Conservation (phyloP, 768 basidiomycete genomes). For the Termitomyces sp. region DNA sequence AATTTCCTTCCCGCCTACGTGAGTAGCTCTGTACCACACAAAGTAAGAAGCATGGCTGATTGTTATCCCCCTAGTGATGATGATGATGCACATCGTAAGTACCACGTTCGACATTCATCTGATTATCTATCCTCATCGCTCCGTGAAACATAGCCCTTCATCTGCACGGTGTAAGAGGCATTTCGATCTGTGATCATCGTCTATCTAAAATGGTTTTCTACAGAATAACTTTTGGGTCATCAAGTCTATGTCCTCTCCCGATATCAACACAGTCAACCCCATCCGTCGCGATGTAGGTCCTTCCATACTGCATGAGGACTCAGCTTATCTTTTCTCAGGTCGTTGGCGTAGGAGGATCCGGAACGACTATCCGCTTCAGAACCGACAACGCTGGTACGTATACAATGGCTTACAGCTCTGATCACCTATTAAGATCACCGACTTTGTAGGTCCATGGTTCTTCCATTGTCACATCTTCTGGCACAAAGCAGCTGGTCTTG, state of each 20-base stretch:
- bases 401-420: background rate
- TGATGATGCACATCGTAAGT: slow-evolving; percentile 25
- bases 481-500: slow-evolving; percentile 37
- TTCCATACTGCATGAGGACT: background rate
- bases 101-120: background rate
- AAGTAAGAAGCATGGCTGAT: background rate
- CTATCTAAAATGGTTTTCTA: background rate
- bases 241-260: slow-evolving; percentile 27
- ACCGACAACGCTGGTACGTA: slow-evolving; percentile 19
- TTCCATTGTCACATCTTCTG: slow-evolving; percentile 32
- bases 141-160: slow-evolving; percentile 20
- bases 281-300: slow-evolving; percentile 19
- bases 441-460: slow-evolving; percentile 16
- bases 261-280: slow-evolving; percentile 43
- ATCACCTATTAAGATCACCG: background rate
- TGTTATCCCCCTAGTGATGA: slow-evolving; percentile 12
- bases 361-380: slow-evolving; percentile 21
- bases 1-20: slow-evolving; percentile 28
- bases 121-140: background rate
- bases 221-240: slow-evolving; percentile 37
- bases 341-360: slow-evolving; percentile 18
- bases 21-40: background rate
- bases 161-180: slow-evolving; percentile 22
- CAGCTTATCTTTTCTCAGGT: slow-evolving; percentile 6
- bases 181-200: background rate